Evolutionary conservation across 2,329 filamentous ascomycete genomes (phyloP).

Genomic region (Alternaria sp.): DNA sequence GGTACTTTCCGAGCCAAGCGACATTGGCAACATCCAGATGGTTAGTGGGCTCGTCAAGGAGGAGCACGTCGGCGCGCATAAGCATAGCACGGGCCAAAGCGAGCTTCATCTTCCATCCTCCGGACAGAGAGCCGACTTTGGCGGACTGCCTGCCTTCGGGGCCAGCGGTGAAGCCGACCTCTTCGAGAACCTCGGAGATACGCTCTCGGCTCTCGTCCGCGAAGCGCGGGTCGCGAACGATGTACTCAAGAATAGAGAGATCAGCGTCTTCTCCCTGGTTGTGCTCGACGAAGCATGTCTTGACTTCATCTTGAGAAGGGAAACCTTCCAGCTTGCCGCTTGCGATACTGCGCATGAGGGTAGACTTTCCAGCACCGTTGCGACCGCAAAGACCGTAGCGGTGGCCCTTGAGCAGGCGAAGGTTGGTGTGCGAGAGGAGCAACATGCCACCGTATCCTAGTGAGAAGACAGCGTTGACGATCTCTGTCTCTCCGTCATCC

Average conservation of each 20-base stretch:
- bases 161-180: constrained; percentile 92
- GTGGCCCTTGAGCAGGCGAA: constrained; percentile 93
- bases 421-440: constrained; percentile 91
- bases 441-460: constrained; percentile 98
- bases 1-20: constrained; percentile 92
- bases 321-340: constrained; percentile 97
- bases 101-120: constrained; percentile 99
- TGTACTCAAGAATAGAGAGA: constrained; percentile 92
- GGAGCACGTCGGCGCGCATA: constrained; percentile 91
- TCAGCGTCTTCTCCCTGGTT: constrained; percentile 98
- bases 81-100: constrained; percentile 96
- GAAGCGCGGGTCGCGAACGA: constrained; percentile 86
- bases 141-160: constrained; percentile 88
- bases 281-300: constrained; percentile 98
- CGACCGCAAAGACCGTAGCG: constrained; percentile 96
- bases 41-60: constrained; percentile 98
- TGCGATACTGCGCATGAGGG: constrained; percentile 95
- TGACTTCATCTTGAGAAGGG: constrained; percentile 87
- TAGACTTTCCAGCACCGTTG: constrained; percentile 99
- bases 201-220: constrained; percentile 78
- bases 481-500: constrained; percentile 90
- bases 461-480: constrained; percentile 97
- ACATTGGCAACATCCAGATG: constrained; percentile 97
- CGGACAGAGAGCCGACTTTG: constrained; percentile 91
- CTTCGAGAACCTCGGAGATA: constrained; percentile 81